Base-by-base conservation (phyloP, 2,329 filamentous ascomycete species). In the Rutstroemia sp. region DNA sequence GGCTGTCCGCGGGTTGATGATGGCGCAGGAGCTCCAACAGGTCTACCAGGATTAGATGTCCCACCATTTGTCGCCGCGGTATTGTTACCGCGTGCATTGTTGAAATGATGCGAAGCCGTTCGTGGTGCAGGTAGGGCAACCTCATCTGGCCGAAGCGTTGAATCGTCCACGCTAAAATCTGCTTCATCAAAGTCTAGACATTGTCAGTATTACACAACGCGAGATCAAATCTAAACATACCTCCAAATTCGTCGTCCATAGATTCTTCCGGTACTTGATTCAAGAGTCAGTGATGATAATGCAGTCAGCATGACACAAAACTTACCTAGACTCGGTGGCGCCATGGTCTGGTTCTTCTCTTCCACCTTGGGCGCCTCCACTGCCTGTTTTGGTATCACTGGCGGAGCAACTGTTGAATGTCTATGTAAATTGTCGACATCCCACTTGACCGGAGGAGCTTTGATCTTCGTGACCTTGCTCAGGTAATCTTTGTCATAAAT, bases 401-500 rank as follows among this genome's bases (percentile, higher is more conserved):
- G 47, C 4, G 60, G 58, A 19, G 58, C 51, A 64, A 63, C 95
- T 68, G 92, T 88, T 1, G 82, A 74, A 71, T 96, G 92, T 41
- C 92, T 82, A 72, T 96, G 86, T 39, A 97, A 77, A 42, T 86
- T 86, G n/a, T 81, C 79, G 60, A 88, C 83, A 63, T 92, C 84
- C 74, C 91, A 96, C 71, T 81, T 90, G 30, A 83, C 80, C 4
- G 90, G 88, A 56, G 81, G 79, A 16, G 85, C 82, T 76, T 95
- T 97, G 67, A 99, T 78, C 73, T 90, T 95, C 52, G 86, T 88
- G n/a, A 97, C 88, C 70, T 90, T 92, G 52, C 85, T 80, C 56
- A 99, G 77, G 69, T 96, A 99, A 59, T 92, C 86, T 72, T 96
- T 95, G 74, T 99, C 94, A 73, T 99, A 97, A 58, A 99, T 85